Evolutionary conservation across 331 rosid species (phyloP), one percentile per base, ranked within the genome.

Genomic region (Quercus lobata): DNA sequence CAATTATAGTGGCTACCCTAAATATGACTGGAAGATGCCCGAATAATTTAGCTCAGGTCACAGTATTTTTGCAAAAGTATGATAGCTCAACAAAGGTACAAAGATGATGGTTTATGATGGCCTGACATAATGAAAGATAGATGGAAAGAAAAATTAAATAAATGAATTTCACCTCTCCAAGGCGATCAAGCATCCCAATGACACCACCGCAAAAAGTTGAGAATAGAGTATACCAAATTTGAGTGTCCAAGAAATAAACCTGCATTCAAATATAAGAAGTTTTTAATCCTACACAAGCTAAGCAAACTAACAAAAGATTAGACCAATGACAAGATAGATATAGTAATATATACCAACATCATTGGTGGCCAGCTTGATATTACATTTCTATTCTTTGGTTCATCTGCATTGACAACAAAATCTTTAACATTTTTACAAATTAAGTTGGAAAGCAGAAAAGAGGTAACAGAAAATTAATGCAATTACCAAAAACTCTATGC

Each of bases 401-500:
- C 46, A 69, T 87, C 90, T 84, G 83, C 79, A 77, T 57, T 72
- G 25, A 73, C 53, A 70, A 74, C 54, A 68, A 49, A 74, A 49
- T 53, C 24, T 66, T 84, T 66, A 81, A 84, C 74, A 84, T 19
- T 56, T n/a, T 22, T 25, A 46, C 8, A 32, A 32, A 32, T 32
- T 37, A 76, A 57, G 63, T 79, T 61, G 25, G 6, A 57, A 32
- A 32, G 35, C 35, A 32, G 35, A 32, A 32, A 32, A 32, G 6
- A 32, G 0, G 78, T n/a, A 71, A 35, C 75, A 73, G 34, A 30
- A 32, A 52, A 35, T 19, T 9, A 74, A 68, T 80, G 84, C 90
- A 88, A 21, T 76, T 19, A 57, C 88, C 88, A 73, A 84, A 87
- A 79, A 87, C 84, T 78, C 84, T 88, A 80, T 87, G 90, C 90